phyloP scores from a whole-genome alignment of 768 basidiomycete species.

The Mycena crocata region DNA sequence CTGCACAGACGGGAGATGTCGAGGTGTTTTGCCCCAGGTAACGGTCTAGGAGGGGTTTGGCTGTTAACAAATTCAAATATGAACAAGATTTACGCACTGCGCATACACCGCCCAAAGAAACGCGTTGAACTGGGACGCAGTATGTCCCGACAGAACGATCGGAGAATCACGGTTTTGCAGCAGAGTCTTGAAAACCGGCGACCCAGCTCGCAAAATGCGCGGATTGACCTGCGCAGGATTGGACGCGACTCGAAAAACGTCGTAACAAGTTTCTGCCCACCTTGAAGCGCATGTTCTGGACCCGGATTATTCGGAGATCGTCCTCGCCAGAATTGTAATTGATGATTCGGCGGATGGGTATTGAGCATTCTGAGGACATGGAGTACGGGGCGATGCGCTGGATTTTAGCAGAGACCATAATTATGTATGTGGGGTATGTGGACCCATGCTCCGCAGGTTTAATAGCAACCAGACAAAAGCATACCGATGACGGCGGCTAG shows the following conservation, averaged over 20 bases:
- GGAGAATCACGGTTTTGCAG: conserved; percentile 42
- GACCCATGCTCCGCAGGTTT: conserved; percentile 12
- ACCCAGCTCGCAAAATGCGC: conserved; percentile 7
- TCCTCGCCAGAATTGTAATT: conserved; percentile 21
- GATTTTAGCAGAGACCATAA: conserved; percentile 16
- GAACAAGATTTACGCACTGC: conserved; percentile 48
- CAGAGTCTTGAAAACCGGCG: conserved; percentile 11
- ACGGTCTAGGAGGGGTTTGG: conserved; percentile 36
- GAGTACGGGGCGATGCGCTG: conserved; percentile 22
- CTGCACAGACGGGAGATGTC: conserved; percentile 50
- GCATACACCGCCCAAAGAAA: conserved; percentile 54
- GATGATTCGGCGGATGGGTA: conserved; percentile 18
- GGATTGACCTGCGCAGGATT: conserved; percentile 33
- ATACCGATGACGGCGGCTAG: conserved; percentile 10
- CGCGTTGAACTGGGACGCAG: conserved; percentile 50
- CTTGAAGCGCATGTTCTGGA: conserved; percentile 39
- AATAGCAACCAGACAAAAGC: conserved; percentile 20
- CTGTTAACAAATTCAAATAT: conserved; percentile 20
- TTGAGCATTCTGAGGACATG: conserved; percentile 18
- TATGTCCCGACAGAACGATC: conserved; percentile 51
- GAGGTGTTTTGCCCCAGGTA: conserved; percentile 39
- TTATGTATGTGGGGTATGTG: conserved; percentile 4
- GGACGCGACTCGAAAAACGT: conserved; percentile 31
- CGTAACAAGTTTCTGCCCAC: conserved; percentile 29
- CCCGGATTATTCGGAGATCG: conserved; percentile 20